Percentiles rank a stretch among this genome's conserved stretches.
phyloP scores from a whole-genome alignment of 2,329 filamentous ascomycete species.

The Arthrobotrys musiformis region DNA sequence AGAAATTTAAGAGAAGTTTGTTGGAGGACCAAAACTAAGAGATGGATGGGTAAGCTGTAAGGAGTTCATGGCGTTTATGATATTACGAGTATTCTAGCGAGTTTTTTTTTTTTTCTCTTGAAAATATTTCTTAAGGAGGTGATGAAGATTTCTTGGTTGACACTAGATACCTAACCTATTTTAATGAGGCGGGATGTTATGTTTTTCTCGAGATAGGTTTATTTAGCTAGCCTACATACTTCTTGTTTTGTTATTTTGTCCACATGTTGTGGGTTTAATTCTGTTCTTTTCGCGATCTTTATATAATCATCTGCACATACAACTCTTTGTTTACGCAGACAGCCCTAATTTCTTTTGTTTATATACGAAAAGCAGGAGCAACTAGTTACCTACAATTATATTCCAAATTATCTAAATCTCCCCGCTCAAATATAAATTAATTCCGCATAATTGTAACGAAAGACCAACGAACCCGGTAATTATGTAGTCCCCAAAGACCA shows the following conservation, averaged over 20 bases:
- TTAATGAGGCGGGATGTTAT: conserved; percentile 4
- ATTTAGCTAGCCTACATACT: not conserved
- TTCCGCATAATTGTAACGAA: no score
- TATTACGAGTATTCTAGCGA: not conserved
- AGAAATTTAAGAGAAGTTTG: conserved; percentile 30
- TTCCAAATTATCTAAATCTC: no score
- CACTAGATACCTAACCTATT: not conserved
- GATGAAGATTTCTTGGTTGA: not conserved
- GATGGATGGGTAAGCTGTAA: not conserved
- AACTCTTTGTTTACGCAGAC: not conserved
- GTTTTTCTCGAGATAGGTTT: conserved; percentile 10
- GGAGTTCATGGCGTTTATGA: conserved; percentile 4
- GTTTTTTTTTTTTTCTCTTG: not conserved
- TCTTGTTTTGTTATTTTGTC: not conserved
- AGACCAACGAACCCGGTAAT: no score
- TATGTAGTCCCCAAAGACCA: conserved; percentile 4
- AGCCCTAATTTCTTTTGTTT: not conserved
- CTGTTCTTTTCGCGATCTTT: not conserved
- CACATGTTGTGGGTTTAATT: not conserved
- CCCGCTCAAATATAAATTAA: not conserved
- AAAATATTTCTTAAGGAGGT: not conserved
- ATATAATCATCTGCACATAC: not conserved
- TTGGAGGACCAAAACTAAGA: not conserved
- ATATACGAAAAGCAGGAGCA: not conserved
- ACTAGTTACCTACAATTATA: not conserved